Base-by-base conservation (phyloP, 129 eudicot species). In the Kitagawia praeruptora region DNA sequence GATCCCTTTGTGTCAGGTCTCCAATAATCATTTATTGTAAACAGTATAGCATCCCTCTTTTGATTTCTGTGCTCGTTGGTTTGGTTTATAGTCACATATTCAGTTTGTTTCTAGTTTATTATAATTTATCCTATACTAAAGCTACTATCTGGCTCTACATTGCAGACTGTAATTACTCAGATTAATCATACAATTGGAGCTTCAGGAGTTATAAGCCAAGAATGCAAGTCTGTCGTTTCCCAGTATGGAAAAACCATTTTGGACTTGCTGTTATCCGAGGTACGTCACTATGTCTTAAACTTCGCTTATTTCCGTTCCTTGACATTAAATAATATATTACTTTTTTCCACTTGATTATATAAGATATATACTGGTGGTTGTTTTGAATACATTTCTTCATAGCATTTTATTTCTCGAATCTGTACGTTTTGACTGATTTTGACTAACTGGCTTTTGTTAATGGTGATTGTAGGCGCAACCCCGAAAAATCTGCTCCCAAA, bases 181-280 rank as follows among this genome's bases (percentile, higher is more conserved):
- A n/a, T n/a, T n/a, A n/a, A n/a, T n/a, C n/a, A n/a, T n/a, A n/a
- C n/a, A n/a, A n/a, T n/a, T n/a, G n/a, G n/a, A n/a, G n/a, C n/a
- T n/a, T n/a, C n/a, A n/a, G n/a, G n/a, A n/a, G n/a, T n/a, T n/a
- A n/a, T n/a, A n/a, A n/a, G n/a, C n/a, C n/a, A n/a, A n/a, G n/a
- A n/a, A n/a, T n/a, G n/a, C n/a, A n/a, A n/a, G n/a, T n/a, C n/a
- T n/a, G n/a, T n/a, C n/a, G n/a, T n/a, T n/a, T n/a, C n/a, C n/a
- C 86, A 86, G 74, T 96, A 92, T 84, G 99, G 99, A 66, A 85
- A 84, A 87, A 80, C 81, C 73, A 92, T 96, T 41, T 72, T 96
- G 41, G 99, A 96, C 25, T 78, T 95, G 94, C 85, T 95, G 74
- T 48, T 84, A 69, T 79, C 94, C 34, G 87, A 92, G 97, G 99